Evolutionary conservation across 345 rosid species (phyloP).

Genomic region (Euphorbia lathyris): DNA sequence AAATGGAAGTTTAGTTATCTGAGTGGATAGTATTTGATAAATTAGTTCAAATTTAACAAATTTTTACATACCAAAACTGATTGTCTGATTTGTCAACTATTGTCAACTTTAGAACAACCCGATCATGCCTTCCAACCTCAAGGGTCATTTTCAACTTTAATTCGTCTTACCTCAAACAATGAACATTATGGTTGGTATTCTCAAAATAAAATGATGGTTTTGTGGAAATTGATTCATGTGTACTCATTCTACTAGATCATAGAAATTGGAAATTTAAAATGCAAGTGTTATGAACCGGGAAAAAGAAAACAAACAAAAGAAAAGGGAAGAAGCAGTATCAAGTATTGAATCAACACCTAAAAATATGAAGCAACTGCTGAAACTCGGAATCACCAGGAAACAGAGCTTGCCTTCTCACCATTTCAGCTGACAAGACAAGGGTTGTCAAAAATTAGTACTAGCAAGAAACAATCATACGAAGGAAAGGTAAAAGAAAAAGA

Average conservation of each 20-base stretch:
- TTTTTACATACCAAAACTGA: no score
- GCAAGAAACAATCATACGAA: background rate
- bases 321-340: background rate
- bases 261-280: no score
- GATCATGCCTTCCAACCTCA: no score
- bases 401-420: conserved; percentile 86
- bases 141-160: no score
- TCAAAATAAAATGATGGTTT: background rate
- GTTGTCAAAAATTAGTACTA: background rate
- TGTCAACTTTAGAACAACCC: no score
- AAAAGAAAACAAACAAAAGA: no score
- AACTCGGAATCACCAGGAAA: conserved; percentile 95
- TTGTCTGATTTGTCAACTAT: no score
- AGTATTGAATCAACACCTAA: conserved; percentile 43
- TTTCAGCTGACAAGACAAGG: conserved; percentile 47
- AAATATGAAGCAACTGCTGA: conserved; percentile 92
- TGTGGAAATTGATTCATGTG: background rate
- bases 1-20: no score
- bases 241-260: background rate
- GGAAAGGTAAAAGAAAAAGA: no score
- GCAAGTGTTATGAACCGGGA: background rate
- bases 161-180: background rate
- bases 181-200: background rate
- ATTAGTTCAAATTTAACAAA: no score
- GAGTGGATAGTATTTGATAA: no score